A percentile compares a stretch with the other conserved stretches of the same genome.
phyloP scores from a whole-genome alignment of 805 yeast species.

The Brettanomyces sp. region DNA sequence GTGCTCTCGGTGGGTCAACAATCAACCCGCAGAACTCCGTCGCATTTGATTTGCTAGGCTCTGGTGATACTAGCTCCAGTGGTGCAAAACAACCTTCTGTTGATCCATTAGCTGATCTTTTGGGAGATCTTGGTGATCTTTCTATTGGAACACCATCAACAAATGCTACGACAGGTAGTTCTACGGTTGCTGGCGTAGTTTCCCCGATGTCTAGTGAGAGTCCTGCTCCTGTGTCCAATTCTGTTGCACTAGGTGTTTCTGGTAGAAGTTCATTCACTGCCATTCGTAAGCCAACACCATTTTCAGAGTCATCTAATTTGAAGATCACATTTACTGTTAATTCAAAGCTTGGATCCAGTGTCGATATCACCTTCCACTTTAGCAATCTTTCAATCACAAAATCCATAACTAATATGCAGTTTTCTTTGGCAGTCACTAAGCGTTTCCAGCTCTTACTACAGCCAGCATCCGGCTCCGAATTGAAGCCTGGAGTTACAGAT shows the following conservation, averaged over 20 bases:
- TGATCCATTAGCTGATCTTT: slow-evolving; percentile 52
- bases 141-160: slow-evolving; percentile 30
- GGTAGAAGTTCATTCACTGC: neutral
- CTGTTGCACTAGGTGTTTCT: neutral
- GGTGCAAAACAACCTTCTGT: slow-evolving; percentile 28
- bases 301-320: slow-evolving; percentile 13
- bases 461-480: slow-evolving; percentile 16
- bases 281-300: neutral
- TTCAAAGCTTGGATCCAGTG: slow-evolving; percentile 11
- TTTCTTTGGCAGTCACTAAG: slow-evolving; percentile 27
- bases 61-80: slow-evolving; percentile 9
- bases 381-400: slow-evolving; percentile 27
- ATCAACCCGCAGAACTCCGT: slow-evolving; percentile 1
- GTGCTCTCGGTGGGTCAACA: too few relatives aligned
- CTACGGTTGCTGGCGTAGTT: too few relatives aligned
- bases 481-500: slow-evolving; percentile 10
- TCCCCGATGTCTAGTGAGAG: too few relatives aligned
- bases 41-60: slow-evolving; percentile 8
- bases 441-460: slow-evolving; percentile 18
- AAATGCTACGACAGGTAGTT: too few relatives aligned
- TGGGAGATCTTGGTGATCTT: slow-evolving; percentile 61
- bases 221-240: neutral
- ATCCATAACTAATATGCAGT: slow-evolving; percentile 39
- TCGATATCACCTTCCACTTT: slow-evolving; percentile 12
- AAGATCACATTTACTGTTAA: slow-evolving; percentile 17